A percentile compares a stretch with the other conserved stretches of the same genome.
These are phyloP conservation scores for Diplocarpon rosae DNA, from an alignment of 2,329 filamentous ascomycete genomes.

Conservation along the genomic window DNA sequence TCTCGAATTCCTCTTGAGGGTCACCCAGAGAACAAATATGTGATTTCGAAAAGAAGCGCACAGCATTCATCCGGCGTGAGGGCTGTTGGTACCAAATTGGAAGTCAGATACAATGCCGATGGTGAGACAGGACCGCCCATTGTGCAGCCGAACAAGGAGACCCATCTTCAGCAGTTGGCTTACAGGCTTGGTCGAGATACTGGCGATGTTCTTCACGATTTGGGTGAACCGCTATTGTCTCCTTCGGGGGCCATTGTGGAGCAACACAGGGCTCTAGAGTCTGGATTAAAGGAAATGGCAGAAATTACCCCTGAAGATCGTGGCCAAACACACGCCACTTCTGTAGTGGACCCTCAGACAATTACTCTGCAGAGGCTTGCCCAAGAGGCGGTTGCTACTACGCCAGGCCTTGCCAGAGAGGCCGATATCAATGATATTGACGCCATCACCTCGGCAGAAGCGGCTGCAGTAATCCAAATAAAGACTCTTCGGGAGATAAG, in stretches of 20 bases:
- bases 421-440: conserved; percentile 1
- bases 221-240: neutral
- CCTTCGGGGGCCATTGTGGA: neutral
- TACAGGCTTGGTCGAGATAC: conserved; percentile 18
- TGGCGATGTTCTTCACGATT: neutral
- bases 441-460: conserved; percentile 7
- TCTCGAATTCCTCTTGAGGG: conserved; percentile 18
- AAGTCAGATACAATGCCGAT: conserved; percentile 15
- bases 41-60: conserved; percentile 5
- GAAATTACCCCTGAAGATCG: conserved; percentile 3
- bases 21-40: conserved; percentile 23
- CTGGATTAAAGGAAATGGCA: conserved; percentile 1
- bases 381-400: conserved; percentile 12
- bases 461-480: conserved; percentile 17
- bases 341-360: neutral
- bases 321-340: neutral
- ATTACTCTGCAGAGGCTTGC: conserved; percentile 12
- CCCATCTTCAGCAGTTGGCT: conserved; percentile 13
- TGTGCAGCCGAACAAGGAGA: conserved; percentile 20
- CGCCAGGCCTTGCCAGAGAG: conserved; percentile 17
- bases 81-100: neutral
- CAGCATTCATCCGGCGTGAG: conserved; percentile 2
- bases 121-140: conserved; percentile 15
- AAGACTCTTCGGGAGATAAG: conserved; percentile 22
- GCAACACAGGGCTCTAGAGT: neutral